Evolutionary conservation across 257 asterid species (phyloP).

Genomic region (Rubia yunnanensis): DNA sequence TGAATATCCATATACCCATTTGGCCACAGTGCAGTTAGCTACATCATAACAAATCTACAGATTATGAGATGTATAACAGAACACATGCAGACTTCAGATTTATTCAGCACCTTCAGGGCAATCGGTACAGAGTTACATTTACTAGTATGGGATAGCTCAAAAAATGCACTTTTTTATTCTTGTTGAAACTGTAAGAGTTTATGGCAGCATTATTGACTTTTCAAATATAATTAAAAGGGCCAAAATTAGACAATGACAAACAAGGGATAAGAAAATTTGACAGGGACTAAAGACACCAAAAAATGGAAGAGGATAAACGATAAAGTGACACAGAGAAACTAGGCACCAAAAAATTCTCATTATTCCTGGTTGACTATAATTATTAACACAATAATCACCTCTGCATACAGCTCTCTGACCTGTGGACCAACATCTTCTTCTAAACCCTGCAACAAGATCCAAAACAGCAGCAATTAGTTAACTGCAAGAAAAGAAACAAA

Average conservation of each 20-base stretch:
- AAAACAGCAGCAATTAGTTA: constrained; percentile 6
- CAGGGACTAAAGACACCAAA: not conserved
- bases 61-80: not conserved
- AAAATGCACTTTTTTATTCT: not conserved
- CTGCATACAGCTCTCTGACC: constrained; percentile 82
- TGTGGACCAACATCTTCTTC: constrained; percentile 96
- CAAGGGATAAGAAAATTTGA: not conserved
- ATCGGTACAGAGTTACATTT: not conserved
- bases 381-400: constrained; percentile 42
- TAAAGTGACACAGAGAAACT: not conserved
- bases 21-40: constrained; percentile 94
- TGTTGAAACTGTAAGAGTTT: not conserved
- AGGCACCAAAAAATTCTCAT: not conserved
- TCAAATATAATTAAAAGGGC: not conserved
- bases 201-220: not conserved
- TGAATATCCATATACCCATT: constrained; percentile 79
- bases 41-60: constrained; percentile 18
- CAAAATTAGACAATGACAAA: not conserved
- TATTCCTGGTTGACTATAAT: not conserved
- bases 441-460: constrained; percentile 42
- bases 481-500: not conserved
- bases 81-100: not conserved
- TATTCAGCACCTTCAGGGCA: not conserved
- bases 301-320: not conserved
- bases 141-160: not conserved